phyloP scores from a whole-genome alignment of 805 yeast species.

The Metschnikowia aberdeeniae region DNA sequence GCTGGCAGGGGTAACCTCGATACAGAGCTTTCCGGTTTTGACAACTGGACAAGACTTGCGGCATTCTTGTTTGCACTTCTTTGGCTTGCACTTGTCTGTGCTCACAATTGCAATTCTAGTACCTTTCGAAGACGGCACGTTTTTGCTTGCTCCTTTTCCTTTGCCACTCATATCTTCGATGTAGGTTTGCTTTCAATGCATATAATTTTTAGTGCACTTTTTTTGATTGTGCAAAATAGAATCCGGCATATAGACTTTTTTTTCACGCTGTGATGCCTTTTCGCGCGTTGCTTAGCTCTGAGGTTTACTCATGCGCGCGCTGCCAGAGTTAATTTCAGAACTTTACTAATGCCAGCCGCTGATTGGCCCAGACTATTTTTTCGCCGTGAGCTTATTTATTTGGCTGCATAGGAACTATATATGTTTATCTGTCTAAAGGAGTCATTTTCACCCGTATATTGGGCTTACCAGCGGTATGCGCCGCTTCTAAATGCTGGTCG shows the following conservation, averaged over 20 bases:
- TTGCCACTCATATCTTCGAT: slow-evolving; percentile 17
- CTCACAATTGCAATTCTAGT: slow-evolving; percentile 95
- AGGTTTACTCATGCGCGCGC: slow-evolving; percentile 14
- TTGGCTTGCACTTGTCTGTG: slow-evolving; percentile 94
- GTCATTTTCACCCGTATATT: no score
- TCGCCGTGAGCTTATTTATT: no score
- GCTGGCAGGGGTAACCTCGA: slow-evolving; percentile 86
- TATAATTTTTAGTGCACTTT: not conserved
- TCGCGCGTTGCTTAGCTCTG: slow-evolving; percentile 14
- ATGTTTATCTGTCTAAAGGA: no score
- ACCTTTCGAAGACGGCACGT: slow-evolving; percentile 29
- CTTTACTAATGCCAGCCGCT: slow-evolving; percentile 20
- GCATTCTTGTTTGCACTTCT: slow-evolving; percentile 98
- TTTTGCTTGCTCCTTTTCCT: slow-evolving; percentile 16
- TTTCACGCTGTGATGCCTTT: slow-evolving; percentile 7
- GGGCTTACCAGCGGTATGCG: no score
- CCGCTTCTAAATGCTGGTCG: no score
- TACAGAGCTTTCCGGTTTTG: slow-evolving; percentile 95
- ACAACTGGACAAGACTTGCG: slow-evolving; percentile 96
- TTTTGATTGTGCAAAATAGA: not conserved
- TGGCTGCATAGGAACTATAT: no score
- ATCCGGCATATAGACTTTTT: slow-evolving; percentile 3
- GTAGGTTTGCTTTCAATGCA: not conserved
- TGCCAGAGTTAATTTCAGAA: slow-evolving; percentile 18
- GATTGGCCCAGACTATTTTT: slow-evolving; percentile 18